phyloP scores from a whole-genome alignment of 2,329 filamentous ascomycete genomes.

The Niveomyces coronatus region DNA sequence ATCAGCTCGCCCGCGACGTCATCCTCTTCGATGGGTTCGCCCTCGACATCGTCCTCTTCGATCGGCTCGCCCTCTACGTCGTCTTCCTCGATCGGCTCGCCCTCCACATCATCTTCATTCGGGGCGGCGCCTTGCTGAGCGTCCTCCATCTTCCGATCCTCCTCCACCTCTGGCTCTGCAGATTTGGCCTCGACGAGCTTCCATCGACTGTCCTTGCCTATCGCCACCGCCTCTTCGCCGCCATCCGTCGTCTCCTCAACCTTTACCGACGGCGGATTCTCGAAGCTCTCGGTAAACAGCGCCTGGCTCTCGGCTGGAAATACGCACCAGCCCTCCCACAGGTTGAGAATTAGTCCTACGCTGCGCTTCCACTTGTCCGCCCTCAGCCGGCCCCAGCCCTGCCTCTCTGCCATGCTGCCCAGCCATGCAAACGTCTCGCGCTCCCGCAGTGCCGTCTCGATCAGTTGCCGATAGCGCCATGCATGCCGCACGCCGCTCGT shows the following conservation, averaged over 20 bases:
- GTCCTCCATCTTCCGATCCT: constrained; percentile 32
- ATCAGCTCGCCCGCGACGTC: constrained; percentile 36
- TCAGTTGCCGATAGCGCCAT: constrained; percentile 76
- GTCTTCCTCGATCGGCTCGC: constrained; percentile 35
- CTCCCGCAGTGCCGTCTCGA: constrained; percentile 60
- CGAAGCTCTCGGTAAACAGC: constrained; percentile 58
- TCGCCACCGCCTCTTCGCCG: constrained; percentile 19
- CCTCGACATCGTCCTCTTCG: constrained; percentile 30
- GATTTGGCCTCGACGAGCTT: constrained; percentile 36
- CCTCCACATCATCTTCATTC: constrained; percentile 34
- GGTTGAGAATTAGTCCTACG: constrained; percentile 53
- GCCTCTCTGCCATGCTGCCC: constrained; percentile 59
- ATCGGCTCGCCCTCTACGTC: constrained; percentile 37
- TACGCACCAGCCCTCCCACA: constrained; percentile 64
- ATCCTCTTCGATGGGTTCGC: constrained; percentile 30
- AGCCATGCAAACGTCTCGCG: constrained; percentile 65
- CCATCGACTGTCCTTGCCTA: constrained; percentile 34
- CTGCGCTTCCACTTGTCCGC: constrained; percentile 80
- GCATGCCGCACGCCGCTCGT: constrained; percentile 71
- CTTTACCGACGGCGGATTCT: constrained; percentile 46
- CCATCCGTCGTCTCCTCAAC: constrained; percentile 18
- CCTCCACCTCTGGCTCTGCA: constrained; percentile 19
- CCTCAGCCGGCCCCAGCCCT: constrained; percentile 70
- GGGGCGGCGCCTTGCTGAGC: constrained; percentile 40
- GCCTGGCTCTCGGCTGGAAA: constrained; percentile 69